Base-by-base conservation (phyloP, 1,284 basidiomycete species). In the Boletus subluridellus region DNA sequence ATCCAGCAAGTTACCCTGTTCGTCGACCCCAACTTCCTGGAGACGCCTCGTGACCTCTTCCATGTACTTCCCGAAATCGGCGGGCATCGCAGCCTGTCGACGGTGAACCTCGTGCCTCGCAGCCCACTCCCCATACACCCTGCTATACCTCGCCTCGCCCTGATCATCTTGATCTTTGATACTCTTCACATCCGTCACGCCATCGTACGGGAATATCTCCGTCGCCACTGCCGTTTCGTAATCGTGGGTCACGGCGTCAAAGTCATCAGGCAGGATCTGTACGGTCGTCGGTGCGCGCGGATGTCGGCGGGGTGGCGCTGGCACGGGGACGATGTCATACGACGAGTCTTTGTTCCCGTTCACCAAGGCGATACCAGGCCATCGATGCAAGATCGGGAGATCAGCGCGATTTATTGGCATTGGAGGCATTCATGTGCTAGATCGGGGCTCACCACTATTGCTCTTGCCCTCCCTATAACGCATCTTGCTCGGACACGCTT, bases 31-130 rank as follows among this genome's bases (percentile, higher is more conserved):
- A 47, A 74, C 70, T 46, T 69, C 74, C 37, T 72, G 70, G 51
- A 81, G 75, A 60, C 79, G 76, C 63, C 73, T 73, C 58, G 80
- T 78, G 64, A 82, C 75, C 65, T 80, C 81, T 39, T 74, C 73
- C 64, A 80, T 76, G 63, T 80, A 81, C 54, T 73, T 72, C 59
- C 78, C 74, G 52, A 77, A 74, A 56, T 73, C 73, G 28, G 67
- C 47, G 34, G 75, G 69, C 57, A 64, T 58, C 46, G 60, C 53
- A 9, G 21, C 21, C 21, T 21, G 21, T 21, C 21, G 21, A 21
- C 21, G 21, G 21, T 21, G 21, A 21, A 21, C 60, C 26, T 74
- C 69, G 9, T 62, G 57, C 32, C 49, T 66, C 55, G 64, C 68
- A 3, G 71, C 72, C 71, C 69, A 74, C 41, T 73, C 69, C 24